Base-by-base conservation (phyloP, 345 rosid species). In the Mangifera indica region DNA sequence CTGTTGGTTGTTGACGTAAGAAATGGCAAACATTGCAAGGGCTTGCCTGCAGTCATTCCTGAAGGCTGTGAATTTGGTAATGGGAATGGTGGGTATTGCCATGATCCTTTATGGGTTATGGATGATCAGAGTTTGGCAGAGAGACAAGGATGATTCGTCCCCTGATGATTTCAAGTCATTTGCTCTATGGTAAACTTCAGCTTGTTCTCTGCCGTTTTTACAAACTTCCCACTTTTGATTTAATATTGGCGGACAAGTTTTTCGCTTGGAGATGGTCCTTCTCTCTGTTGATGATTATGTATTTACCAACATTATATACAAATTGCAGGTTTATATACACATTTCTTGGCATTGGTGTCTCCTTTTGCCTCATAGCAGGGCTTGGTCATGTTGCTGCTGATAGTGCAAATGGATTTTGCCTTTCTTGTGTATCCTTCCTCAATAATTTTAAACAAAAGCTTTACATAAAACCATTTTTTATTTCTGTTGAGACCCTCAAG, bases 71-170 rank as follows among this genome's bases (percentile, higher is more conserved):
- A 87, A 85, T 74, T 59, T 72, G 34, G 72, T 76, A 10, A 71
- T 80, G 86, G 91, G 84, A 69, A 63, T 82, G 61, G 85, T 71
- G n/a, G 89, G 91, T 21, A 40, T 85, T 26, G 79, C 88, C 2
- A 84, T 84, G 85, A 52, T 87, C 65, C 24, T 85, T 7, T 87
- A 87, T 63, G 77, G 85, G 9, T 24, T 84, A 58, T 84, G 91
- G 91, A 82, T 87, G 89, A 55, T 73, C 10, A 84, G 84, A 74
- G 85, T 78, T 22, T 84, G 89, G 88, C 81, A 69, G 37, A 84
- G 83, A 63, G 91, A 85, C 73, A 78, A 62, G 74, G 78, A 73
- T 61, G 69, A 34, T 0, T 68, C 81, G 12, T 72, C 87, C 7
- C 59, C 37, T 71, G 76, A 76, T 37, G 66, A 49, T 49, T 79